Conservation (phyloP, 2,329 filamentous ascomycete species). For the Emydomyces testavorans region DNA sequence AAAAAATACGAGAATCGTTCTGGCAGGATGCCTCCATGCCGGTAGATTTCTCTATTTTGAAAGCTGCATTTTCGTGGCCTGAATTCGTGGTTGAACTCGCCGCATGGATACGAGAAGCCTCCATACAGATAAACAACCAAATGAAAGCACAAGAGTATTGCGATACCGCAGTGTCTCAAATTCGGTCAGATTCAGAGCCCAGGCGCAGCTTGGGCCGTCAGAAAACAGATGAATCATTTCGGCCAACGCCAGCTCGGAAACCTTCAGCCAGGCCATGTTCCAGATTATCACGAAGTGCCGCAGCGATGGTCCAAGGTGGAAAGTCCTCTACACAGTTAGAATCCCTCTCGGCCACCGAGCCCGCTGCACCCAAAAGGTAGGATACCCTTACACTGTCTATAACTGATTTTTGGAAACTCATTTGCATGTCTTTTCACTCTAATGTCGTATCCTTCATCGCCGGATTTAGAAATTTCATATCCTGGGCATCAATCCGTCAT, state of each 20-base stretch:
- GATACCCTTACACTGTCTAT: not conserved
- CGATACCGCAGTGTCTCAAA: constrained; percentile 13
- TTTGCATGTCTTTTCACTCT: not conserved
- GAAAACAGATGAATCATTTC: not conserved
- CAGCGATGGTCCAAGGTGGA: not conserved
- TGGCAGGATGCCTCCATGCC: not conserved
- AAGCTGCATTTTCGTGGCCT: constrained; percentile 40
- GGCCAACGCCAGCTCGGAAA: not conserved
- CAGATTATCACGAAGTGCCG: not conserved
- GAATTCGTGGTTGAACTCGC: constrained; percentile 37
- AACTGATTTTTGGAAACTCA: not conserved
- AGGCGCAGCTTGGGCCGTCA: not conserved
- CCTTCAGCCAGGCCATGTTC: not conserved
- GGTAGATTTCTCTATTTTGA: constrained; percentile 37
- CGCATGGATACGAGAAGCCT: constrained; percentile 38
- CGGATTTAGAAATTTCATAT: constrained; percentile 1
- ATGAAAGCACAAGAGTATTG: constrained; percentile 37
- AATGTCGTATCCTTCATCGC: not conserved
- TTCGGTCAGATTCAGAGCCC: not conserved
- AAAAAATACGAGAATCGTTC: constrained; percentile 1
- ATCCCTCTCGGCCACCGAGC: not conserved
- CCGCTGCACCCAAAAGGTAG: constrained; percentile 2
- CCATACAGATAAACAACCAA: constrained; percentile 35
- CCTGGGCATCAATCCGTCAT: not conserved
- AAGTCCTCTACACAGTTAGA: not conserved